Percentiles rank a stretch among this genome's conserved stretches.
phyloP scores from a whole-genome alignment of 306 rosid genomes.

The Acacia confusa region DNA sequence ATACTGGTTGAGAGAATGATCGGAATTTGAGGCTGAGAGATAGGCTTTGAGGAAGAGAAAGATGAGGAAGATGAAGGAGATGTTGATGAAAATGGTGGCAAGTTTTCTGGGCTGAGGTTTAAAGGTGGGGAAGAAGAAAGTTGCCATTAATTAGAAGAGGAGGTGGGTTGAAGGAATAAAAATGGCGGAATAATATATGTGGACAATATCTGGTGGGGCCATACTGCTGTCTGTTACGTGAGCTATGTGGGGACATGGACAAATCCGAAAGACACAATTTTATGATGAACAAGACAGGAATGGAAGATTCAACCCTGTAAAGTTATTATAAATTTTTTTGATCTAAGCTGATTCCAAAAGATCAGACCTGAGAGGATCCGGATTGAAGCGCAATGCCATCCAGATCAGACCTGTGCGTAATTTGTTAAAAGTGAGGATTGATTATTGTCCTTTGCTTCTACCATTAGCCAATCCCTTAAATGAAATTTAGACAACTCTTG shows the following conservation, averaged over 20 bases:
- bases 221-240: background rate
- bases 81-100: conserved; percentile 36
- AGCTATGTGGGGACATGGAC: background rate
- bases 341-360: too few species aligned
- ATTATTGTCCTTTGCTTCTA: too few species aligned
- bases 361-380: too few species aligned
- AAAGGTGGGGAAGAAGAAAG: conserved; percentile 4
- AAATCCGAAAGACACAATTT: background rate
- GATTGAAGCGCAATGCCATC: too few species aligned
- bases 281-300: conserved; percentile 10
- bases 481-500: too few species aligned
- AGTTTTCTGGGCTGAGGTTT: conserved; percentile 33
- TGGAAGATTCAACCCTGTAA: conserved; percentile 26
- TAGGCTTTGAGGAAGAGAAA: conserved; percentile 32
- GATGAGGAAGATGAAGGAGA: conserved; percentile 45
- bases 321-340: too few species aligned
- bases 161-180: background rate
- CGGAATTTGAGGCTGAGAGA: conserved; percentile 11
- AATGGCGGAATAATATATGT: background rate
- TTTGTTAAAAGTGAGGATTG: too few species aligned
- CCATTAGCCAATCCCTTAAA: too few species aligned
- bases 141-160: conserved; percentile 42
- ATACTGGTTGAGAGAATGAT: background rate
- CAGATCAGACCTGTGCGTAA: too few species aligned
- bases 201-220: background rate